Evolutionary conservation across 768 basidiomycete species (phyloP).

Genomic region (Leucocoprinus sp.): DNA sequence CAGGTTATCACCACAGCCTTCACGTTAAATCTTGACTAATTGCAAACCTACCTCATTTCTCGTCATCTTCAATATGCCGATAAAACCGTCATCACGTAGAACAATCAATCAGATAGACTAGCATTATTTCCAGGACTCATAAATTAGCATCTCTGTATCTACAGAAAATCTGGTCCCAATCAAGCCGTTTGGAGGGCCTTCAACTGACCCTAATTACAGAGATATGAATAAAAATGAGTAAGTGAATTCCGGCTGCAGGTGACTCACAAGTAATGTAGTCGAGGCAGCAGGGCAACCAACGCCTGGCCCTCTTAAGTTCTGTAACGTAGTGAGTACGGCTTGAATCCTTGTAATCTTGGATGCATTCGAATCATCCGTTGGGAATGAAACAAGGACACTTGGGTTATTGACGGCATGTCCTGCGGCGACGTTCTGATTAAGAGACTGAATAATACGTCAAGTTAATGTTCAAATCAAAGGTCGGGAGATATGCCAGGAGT

Average conservation of each 20-base stretch:
- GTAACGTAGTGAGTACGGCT: conserved; percentile 54
- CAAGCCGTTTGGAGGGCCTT: conserved; percentile 21
- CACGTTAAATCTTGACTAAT: background rate
- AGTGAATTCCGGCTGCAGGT: conserved; percentile 13
- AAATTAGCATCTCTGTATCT: background rate
- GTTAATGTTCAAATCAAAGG: background rate
- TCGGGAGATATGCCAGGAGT: background rate
- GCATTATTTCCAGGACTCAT: background rate
- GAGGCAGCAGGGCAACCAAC: conserved; percentile 59
- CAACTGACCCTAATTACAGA: conserved; percentile 18
- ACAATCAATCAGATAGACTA: background rate
- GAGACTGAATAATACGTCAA: conserved; percentile 20
- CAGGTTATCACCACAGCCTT: background rate
- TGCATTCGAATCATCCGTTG: conserved; percentile 45
- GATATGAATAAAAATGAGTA: background rate
- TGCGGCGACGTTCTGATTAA: conserved; percentile 51
- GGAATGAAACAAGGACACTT: conserved; percentile 48
- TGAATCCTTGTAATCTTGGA: conserved; percentile 51
- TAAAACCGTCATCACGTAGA: background rate
- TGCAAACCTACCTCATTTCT: background rate
- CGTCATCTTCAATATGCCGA: background rate
- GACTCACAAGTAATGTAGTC: conserved; percentile 42
- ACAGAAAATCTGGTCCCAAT: background rate
- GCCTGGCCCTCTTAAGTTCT: conserved; percentile 65
- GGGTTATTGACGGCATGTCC: conserved; percentile 61